These are phyloP conservation scores for Penicillium daleae DNA, from an alignment of 495 filamentous ascomycete genomes.

Conservation along the genomic window DNA sequence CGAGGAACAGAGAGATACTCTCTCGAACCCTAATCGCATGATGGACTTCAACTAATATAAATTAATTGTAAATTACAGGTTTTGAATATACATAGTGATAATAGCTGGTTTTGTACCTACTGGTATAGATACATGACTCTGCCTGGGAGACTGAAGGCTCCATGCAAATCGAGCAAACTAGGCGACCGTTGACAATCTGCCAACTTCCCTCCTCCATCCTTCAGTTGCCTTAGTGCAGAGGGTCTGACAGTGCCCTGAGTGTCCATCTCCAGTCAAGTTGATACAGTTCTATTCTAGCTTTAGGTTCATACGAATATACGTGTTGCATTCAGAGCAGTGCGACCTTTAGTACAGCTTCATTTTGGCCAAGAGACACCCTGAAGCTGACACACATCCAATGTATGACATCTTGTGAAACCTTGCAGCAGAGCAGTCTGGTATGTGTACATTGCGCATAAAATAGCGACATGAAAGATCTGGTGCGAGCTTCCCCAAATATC, in stretches of 20 bases:
- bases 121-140: too few relatives aligned
- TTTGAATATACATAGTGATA: too few relatives aligned
- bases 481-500: constrained; percentile 4
- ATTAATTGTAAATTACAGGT: too few relatives aligned
- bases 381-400: not conserved
- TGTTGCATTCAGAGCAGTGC: not conserved
- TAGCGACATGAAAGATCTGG: constrained; percentile 4
- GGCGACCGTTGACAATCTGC: not conserved
- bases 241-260: not conserved
- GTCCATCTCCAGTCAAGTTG: constrained; percentile 1
- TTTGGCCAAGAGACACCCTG: not conserved
- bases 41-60: too few relatives aligned
- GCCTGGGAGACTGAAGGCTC: too few relatives aligned
- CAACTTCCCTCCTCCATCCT: not conserved
- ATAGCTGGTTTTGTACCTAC: too few relatives aligned
- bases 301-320: too few relatives aligned
- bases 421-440: not conserved
- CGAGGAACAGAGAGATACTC: too few relatives aligned
- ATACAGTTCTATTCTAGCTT: too few relatives aligned
- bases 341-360: not conserved
- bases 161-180: not conserved
- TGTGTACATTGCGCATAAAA: constrained; percentile 1
- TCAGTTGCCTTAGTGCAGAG: not conserved
- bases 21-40: too few relatives aligned
- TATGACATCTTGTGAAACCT: not conserved